Conservation (phyloP, 2,329 filamentous ascomycete species). For the Macroventuria anomochaeta region DNA sequence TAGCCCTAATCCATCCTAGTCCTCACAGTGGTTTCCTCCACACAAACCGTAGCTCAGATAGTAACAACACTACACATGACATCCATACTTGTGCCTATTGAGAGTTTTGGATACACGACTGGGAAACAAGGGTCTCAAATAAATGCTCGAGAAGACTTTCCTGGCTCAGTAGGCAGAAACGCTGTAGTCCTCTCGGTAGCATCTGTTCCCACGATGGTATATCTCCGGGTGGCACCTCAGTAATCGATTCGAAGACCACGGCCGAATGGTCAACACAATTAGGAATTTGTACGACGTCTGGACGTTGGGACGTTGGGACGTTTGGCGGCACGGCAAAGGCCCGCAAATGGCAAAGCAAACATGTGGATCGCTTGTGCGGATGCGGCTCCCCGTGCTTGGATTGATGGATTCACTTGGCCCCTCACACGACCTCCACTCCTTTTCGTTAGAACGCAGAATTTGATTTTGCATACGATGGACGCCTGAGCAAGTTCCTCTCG, state of each 20-base stretch:
- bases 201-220: too few relatives aligned
- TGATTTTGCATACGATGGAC: not conserved
- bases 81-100: too few relatives aligned
- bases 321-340: conserved; percentile 1
- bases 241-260: too few relatives aligned
- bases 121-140: not conserved
- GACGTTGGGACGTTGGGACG: not conserved
- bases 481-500: not conserved
- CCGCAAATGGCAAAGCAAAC: conserved; percentile 5
- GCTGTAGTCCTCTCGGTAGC: too few relatives aligned
- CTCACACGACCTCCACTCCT: conserved; percentile 1
- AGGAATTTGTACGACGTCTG: conserved; percentile 2
- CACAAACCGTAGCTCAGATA: too few relatives aligned
- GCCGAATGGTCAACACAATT: too few relatives aligned
- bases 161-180: too few relatives aligned
- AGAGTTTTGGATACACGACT: not conserved
- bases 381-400: conserved; percentile 5
- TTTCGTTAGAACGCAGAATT: not conserved
- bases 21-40: too few relatives aligned
- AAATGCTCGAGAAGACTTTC: too few relatives aligned
- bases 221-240: too few relatives aligned
- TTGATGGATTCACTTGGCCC: conserved; percentile 2
- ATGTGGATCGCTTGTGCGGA: conserved; percentile 4
- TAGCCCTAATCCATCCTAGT: too few relatives aligned
- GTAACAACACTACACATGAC: too few relatives aligned